Base-by-base conservation (phyloP, 805 yeast genomes). In the Pichia heedii region DNA sequence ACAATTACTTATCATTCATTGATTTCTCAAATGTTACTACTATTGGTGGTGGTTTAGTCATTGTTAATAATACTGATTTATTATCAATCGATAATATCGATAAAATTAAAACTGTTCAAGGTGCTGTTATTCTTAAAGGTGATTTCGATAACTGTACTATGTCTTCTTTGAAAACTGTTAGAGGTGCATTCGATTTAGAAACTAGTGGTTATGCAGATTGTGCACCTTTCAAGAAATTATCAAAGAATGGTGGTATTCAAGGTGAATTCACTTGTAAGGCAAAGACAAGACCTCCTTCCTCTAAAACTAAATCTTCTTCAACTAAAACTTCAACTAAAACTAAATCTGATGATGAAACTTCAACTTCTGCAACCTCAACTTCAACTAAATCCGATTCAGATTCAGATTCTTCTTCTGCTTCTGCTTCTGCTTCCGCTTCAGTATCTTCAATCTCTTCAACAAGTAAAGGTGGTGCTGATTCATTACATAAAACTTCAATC, bases 11-110 rank as follows among this genome's bases (percentile, higher is more conserved):
- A 65, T 74, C 76, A 56, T 73, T 70, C 55, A 54, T 84, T 47
- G 78, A 81, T 53, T 82, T 87, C 74, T 70, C 84, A 41, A 65
- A 73, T 62, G 77, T 93, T 67, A 71, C 79, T 49, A 52, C 74
- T 40, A 71, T 93, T 58, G 94, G 90, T 65, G 97, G 98, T 77
- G 98, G 96, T 67, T 84, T 93, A 66, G 81, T 76, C 57, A 71
- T 93, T 61, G 78, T 84, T 51, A 86, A 88, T 79, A 93, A 93
- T 83, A 69, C 85, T 52, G 66, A 73, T 43, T 79, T 90, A 63
- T 65, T 62, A 40, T 56, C 73, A 46, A 71, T 90, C 61, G 71
- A 71, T 46, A 90, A 87, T 62, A 85, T 93, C 78, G 79, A 80
- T 55, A 61, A 72, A 52, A 74, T 93, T 59, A 67, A 72, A 63